Base-by-base conservation (phyloP, 2,329 filamentous ascomycete genomes). In the Tolypocladium sp. region DNA sequence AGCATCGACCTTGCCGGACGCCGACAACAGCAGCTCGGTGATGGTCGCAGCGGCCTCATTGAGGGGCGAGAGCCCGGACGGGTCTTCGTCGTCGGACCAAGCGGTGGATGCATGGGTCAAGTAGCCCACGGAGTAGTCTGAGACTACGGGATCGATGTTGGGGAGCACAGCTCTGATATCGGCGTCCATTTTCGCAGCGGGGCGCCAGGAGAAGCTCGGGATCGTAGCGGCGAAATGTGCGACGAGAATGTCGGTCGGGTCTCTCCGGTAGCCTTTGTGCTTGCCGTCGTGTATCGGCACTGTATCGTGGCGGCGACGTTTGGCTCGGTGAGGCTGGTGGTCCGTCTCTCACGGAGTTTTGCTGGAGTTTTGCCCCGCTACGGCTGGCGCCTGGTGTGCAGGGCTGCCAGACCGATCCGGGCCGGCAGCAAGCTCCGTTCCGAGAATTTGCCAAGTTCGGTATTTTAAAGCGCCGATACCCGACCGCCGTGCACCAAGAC, bases 41-140 rank as follows among this genome's bases (percentile, higher is more conserved):
- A 99, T 87, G 60, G 89, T 83, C 42, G 85, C 81, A 55, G 92
- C 91, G 56, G 94, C 94, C 72, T 97, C 92, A 62, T 85, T 82
- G 60, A 99, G 79, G 13, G 92, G 92, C 4, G 90, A 91, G 59
- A 82, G 77, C n/a, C 78, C 86, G 63, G 83, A 80, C 44, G 83
- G 70, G 63, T 95, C 91, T 57, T 85, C 81, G 15, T 82, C 80
- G 63, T 95, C 92, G 57, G 87, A 84, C 80, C 90, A 96, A 57
- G 89, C 81, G 64, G 88, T 92, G 55, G 92, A 94, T 55, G 94
- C 94, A 80, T 99, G 93, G 69, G 87, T 92, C 67, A 99, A 82
- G 72, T 97, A 99, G 60, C 94, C 94, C 64, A 91, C 90, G 51
- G 92, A 94, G 76, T 96, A 97, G 76, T 96, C 90, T 55, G 91